These are phyloP conservation scores for Chlorella sp. DNA, from an alignment of 139 green algal species.

Conservation along the genomic window DNA sequence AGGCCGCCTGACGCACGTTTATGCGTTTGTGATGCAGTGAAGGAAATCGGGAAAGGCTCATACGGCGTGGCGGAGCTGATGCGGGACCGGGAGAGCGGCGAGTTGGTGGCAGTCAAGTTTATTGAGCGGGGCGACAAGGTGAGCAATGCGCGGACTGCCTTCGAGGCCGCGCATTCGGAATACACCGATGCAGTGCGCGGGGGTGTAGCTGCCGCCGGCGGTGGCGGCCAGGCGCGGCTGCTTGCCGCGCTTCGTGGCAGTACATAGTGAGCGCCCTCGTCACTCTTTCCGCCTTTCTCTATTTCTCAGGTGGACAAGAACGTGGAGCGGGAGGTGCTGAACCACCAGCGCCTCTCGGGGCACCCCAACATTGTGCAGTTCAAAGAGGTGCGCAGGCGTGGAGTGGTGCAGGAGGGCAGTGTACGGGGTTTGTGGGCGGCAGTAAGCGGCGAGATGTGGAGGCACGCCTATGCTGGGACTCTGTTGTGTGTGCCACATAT, in stretches of 20 bases:
- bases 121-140: slow-evolving; percentile 83
- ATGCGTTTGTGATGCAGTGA: not conserved
- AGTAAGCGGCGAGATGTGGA: not conserved
- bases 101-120: slow-evolving; percentile 84
- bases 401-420: too few relatives aligned
- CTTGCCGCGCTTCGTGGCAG: too few relatives aligned
- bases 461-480: too few relatives aligned
- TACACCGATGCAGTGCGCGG: too few relatives aligned
- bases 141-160: slow-evolving; percentile 53
- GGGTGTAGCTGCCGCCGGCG: too few relatives aligned
- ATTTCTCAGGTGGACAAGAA: slow-evolving; percentile 93
- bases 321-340: slow-evolving; percentile 98
- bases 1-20: too few relatives aligned
- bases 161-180: not conserved
- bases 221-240: too few relatives aligned
- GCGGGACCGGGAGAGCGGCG: slow-evolving; percentile 65
- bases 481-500: too few relatives aligned
- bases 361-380: slow-evolving; percentile 98
- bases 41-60: slow-evolving; percentile 92
- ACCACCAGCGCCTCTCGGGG: slow-evolving; percentile 87
- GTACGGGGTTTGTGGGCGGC: too few relatives aligned
- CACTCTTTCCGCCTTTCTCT: too few relatives aligned
- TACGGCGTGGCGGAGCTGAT: slow-evolving; percentile 92
- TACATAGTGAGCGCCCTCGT: too few relatives aligned
- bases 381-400: slow-evolving; percentile 75